A percentile compares a stretch with the other conserved stretches of the same genome.
phyloP scores from a whole-genome alignment of 192 early-diverging fungal genomes.

The Rhizoclosmatium sp. region DNA sequence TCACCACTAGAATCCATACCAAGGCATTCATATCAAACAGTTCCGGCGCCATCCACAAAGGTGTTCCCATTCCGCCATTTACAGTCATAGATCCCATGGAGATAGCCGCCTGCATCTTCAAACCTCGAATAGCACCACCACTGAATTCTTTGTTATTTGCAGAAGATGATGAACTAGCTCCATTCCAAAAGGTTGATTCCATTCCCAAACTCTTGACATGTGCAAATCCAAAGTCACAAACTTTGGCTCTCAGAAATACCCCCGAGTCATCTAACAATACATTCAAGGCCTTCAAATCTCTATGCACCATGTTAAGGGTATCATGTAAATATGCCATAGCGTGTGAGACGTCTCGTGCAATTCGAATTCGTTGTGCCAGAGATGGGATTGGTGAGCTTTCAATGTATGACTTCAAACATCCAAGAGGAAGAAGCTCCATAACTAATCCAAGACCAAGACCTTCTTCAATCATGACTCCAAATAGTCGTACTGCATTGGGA shows the following conservation, averaged over 20 bases:
- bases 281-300: slow-evolving; percentile 36
- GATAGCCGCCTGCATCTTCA: slow-evolving; percentile 35
- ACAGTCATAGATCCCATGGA: slow-evolving; percentile 37
- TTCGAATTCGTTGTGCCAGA: slow-evolving; percentile 26
- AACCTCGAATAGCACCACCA: slow-evolving; percentile 35
- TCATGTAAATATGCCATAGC: slow-evolving; percentile 37
- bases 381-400: slow-evolving; percentile 15
- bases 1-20: slow-evolving; percentile 1
- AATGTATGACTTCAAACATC: slow-evolving; percentile 31
- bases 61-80: slow-evolving; percentile 37
- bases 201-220: slow-evolving; percentile 39
- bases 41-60: slow-evolving; percentile 37
- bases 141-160: slow-evolving; percentile 4
- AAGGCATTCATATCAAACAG: slow-evolving; percentile 37
- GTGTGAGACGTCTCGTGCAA: slow-evolving; percentile 30
- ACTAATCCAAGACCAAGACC: slow-evolving; percentile 28
- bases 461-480: slow-evolving; percentile 41
- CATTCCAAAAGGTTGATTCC: slow-evolving; percentile 34
- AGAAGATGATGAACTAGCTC: background rate
- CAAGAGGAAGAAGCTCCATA: slow-evolving; percentile 30
- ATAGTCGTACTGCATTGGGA: slow-evolving; percentile 32
- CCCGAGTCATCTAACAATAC: slow-evolving; percentile 29
- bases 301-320: slow-evolving; percentile 36
- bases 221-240: slow-evolving; percentile 36
- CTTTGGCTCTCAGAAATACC: slow-evolving; percentile 34